phyloP scores from a whole-genome alignment of 2,329 filamentous ascomycete species.

The Apiospora arundinis region DNA sequence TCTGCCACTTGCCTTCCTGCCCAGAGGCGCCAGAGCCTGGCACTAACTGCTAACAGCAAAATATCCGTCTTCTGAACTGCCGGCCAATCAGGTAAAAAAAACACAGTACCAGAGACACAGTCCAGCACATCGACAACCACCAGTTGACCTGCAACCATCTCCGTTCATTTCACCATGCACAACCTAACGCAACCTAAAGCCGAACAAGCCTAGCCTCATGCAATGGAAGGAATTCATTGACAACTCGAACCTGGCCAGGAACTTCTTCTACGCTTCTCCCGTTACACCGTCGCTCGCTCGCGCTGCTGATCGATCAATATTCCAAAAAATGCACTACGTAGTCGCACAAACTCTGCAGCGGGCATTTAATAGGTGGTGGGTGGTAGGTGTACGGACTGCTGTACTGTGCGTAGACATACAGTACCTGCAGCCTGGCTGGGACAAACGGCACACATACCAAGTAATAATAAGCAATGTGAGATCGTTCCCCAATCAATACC shows the following conservation, averaged over 20 bases:
- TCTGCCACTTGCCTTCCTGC: too few species aligned
- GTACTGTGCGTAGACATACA: not conserved
- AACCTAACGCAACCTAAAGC: not conserved
- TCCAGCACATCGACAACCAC: not conserved
- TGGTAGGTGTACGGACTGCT: not conserved
- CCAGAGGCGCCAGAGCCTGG: not conserved
- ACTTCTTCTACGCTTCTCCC: conserved; percentile 2
- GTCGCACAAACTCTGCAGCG: not conserved
- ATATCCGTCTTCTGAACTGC: conserved; percentile 6
- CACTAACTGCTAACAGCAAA: conserved; percentile 13
- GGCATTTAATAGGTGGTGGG: too few species aligned
- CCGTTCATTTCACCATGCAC: not conserved
- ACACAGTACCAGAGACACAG: not conserved
- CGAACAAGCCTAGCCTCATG: not conserved
- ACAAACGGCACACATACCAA: not conserved
- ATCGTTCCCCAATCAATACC: conserved; percentile 16
- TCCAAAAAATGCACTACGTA: not conserved
- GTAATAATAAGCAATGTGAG: not conserved
- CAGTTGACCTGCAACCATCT: too few species aligned
- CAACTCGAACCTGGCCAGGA: not conserved
- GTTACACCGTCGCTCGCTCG: not conserved
- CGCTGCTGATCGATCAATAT: not conserved
- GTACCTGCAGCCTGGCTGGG: too few species aligned
- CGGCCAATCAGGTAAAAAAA: not conserved
- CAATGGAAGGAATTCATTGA: conserved; percentile 12